phyloP scores from a whole-genome alignment of 1,284 basidiomycete genomes.

The Grifola frondosa region DNA sequence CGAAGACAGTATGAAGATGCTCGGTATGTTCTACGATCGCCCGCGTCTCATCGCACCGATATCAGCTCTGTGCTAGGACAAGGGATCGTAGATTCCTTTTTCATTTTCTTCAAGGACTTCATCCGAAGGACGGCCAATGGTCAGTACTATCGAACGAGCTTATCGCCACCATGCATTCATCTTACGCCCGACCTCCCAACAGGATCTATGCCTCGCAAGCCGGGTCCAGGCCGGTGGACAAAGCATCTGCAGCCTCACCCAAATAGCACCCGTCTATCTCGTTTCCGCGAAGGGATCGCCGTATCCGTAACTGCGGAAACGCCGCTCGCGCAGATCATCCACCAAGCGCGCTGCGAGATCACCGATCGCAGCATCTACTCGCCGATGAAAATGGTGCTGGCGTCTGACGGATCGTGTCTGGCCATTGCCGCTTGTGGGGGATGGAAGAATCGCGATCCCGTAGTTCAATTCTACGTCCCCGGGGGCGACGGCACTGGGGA shows the following conservation, averaged over 20 bases:
- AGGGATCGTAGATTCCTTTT: slow-evolving; percentile 3
- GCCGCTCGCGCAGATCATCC: slow-evolving; percentile 10
- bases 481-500: slow-evolving; percentile 16
- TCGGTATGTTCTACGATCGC: slow-evolving; percentile 5
- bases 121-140: slow-evolving; percentile 1
- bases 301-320: slow-evolving; percentile 7
- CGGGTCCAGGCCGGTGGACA: slow-evolving; percentile 12
- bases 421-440: slow-evolving; percentile 29
- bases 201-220: slow-evolving; percentile 3
- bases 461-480: slow-evolving; percentile 28
- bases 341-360: slow-evolving; percentile 18
- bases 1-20: slow-evolving; percentile 9
- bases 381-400: slow-evolving; percentile 25
- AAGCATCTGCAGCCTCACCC: slow-evolving; percentile 11
- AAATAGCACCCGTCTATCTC: slow-evolving; percentile 13
- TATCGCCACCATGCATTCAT: slow-evolving; percentile 2
- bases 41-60: too few species aligned
- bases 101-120: slow-evolving; percentile 6
- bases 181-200: neutral
- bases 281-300: slow-evolving; percentile 15
- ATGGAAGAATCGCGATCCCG: slow-evolving; percentile 35
- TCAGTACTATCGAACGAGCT: slow-evolving; percentile 8
- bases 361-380: slow-evolving; percentile 19
- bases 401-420: slow-evolving; percentile 26
- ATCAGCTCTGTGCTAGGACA: too few species aligned